Evolutionary conservation across 164 flowering plant species (phyloP).

Genomic region (Brasenia schreberi): DNA sequence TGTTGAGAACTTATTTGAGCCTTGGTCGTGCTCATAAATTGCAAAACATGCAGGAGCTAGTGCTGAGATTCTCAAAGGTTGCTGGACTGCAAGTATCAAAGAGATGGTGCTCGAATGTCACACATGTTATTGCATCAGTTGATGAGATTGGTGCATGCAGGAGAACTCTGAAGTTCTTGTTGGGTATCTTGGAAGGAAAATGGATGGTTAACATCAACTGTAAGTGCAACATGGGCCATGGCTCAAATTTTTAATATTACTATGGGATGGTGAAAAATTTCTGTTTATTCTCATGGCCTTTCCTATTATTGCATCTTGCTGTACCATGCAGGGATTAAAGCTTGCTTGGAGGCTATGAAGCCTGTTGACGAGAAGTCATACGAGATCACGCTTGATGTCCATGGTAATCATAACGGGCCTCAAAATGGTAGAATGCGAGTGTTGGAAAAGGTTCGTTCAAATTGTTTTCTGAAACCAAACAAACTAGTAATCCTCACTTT

Average conservation of each 20-base stretch:
- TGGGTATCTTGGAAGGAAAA: slow-evolving; percentile 89
- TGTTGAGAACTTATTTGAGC: too few relatives aligned
- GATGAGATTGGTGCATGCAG: slow-evolving; percentile 82
- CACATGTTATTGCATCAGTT: slow-evolving; percentile 85
- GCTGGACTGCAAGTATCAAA: slow-evolving; percentile 40
- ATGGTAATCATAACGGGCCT: slow-evolving; percentile 73
- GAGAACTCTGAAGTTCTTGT: slow-evolving; percentile 77
- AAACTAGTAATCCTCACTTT: too few relatives aligned
- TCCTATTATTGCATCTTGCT: neutral
- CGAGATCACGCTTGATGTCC: slow-evolving; percentile 56
- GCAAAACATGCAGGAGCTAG: slow-evolving; percentile 38
- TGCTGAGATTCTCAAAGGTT: slow-evolving; percentile 42
- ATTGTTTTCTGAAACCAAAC: neutral
- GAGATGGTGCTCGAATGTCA: slow-evolving; percentile 56
- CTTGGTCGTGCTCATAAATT: neutral
- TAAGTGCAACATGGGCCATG: slow-evolving; percentile 21
- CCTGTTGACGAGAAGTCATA: slow-evolving; percentile 53
- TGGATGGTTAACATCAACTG: slow-evolving; percentile 87
- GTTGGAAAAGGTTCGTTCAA: slow-evolving; percentile 40
- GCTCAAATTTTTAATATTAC: neutral
- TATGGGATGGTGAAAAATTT: neutral
- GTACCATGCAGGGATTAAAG: slow-evolving; percentile 57
- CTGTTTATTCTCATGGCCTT: neutral
- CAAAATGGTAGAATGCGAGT: slow-evolving; percentile 55
- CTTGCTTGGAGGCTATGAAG: slow-evolving; percentile 49